Evolutionary conservation across 1,284 basidiomycete genomes (phyloP).

Genomic region (Cryptococcus deneoformans): DNA sequence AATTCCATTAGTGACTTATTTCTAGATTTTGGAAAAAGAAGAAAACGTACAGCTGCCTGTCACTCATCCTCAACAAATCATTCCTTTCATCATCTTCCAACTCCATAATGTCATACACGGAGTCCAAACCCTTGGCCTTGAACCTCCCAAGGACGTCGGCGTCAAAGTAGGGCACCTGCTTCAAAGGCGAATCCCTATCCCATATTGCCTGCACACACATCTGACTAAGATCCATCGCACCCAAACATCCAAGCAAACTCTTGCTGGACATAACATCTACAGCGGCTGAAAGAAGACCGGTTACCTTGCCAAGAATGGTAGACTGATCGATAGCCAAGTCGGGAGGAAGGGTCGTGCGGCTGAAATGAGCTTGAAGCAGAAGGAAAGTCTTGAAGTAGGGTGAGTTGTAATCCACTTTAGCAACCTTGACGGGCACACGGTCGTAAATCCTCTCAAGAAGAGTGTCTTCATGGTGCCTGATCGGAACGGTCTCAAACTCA

Average conservation of each 20-base stretch:
- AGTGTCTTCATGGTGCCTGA: slow-evolving; percentile 84
- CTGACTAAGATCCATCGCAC: slow-evolving; percentile 98
- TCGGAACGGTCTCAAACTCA: slow-evolving; percentile 93
- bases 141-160: slow-evolving; percentile 81
- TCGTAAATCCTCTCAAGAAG: slow-evolving; percentile 87
- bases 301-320: slow-evolving; percentile 80
- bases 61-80: slow-evolving; percentile 77
- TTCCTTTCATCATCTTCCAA: slow-evolving; percentile 88
- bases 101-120: slow-evolving; percentile 95
- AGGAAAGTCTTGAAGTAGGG: slow-evolving; percentile 99
- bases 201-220: slow-evolving; percentile 99
- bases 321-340: slow-evolving; percentile 91
- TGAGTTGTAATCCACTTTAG: slow-evolving; percentile 81
- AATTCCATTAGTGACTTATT: slow-evolving; percentile 30
- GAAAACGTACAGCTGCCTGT: slow-evolving; percentile 70
- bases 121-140: slow-evolving; percentile 72
- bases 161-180: slow-evolving; percentile 96
- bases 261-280: slow-evolving; percentile 99
- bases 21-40: not conserved
- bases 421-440: slow-evolving; percentile 93
- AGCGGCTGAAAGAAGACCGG: slow-evolving; percentile 86
- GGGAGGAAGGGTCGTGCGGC: slow-evolving; percentile 81
- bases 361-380: slow-evolving; percentile 95
- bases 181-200: slow-evolving; percentile 92
- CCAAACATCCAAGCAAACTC: slow-evolving; percentile 87